Evolutionary conservation across 2,329 filamentous ascomycete genomes (phyloP).

Genomic region (Botrytis pseudocinerea): DNA sequence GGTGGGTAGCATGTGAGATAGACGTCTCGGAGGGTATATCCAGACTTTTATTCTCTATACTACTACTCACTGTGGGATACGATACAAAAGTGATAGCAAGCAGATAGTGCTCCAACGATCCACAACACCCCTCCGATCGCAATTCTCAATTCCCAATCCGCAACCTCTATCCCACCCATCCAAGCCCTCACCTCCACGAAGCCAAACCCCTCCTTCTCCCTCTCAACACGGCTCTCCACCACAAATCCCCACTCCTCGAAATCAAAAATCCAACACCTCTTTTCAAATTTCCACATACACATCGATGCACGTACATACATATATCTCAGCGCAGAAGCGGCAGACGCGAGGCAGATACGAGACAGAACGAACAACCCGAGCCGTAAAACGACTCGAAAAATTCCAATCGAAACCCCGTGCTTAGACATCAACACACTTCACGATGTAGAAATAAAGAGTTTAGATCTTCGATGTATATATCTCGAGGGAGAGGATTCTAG

Average conservation of each 20-base stretch:
- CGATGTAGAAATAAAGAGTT: no score
- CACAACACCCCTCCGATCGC: not conserved
- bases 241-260: not conserved
- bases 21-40: not conserved
- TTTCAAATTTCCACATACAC: not conserved
- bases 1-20: no score
- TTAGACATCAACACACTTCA: no score
- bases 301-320: not conserved
- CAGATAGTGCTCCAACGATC: fast-evolving
- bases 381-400: no score
- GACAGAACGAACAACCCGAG: no score
- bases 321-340: no score
- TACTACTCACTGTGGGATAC: not conserved
- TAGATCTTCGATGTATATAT: no score
- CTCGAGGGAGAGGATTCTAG: no score
- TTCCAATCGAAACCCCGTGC: no score
- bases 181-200: not conserved
- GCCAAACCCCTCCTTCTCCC: no score
- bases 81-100: not conserved
- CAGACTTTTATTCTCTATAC: no score
- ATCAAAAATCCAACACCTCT: fast-evolving
- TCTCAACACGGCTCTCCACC: not conserved
- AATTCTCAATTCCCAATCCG: not conserved
- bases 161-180: not conserved
- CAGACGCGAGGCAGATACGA: no score